Percentiles rank a stretch among this genome's conserved stretches.
phyloP scores from a whole-genome alignment of 1,284 basidiomycete species.

The Rhodotorula sp. region DNA sequence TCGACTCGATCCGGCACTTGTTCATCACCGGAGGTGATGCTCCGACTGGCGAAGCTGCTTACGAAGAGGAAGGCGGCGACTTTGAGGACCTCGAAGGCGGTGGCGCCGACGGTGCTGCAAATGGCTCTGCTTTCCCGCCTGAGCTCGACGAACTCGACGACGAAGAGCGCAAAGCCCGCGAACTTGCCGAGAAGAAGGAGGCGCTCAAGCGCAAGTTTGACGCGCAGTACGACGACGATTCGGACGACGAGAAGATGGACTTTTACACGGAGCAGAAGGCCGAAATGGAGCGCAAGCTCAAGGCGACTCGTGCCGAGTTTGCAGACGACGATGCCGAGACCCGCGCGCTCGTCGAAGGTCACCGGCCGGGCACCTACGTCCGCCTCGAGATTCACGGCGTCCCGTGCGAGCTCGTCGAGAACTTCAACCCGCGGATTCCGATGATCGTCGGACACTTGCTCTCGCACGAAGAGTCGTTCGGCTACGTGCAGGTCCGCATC shows the following conservation, averaged over 20 bases:
- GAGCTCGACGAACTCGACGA: conserved; percentile 30
- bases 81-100: conserved; percentile 56
- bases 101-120: conserved; percentile 43
- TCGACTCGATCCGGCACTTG: conserved; percentile 79
- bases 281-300: conserved; percentile 79
- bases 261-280: conserved; percentile 92
- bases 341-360: conserved; percentile 83
- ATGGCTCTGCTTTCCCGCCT: conserved; percentile 35
- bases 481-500: conserved; percentile 89
- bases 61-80: conserved; percentile 54
- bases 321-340: conserved; percentile 72
- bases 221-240: conserved; percentile 91
- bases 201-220: conserved; percentile 92
- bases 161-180: conserved; percentile 54
- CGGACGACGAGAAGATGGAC: conserved; percentile 64
- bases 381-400: conserved; percentile 82
- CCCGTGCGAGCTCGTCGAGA: conserved; percentile 86
- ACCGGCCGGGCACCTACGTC: conserved; percentile 87
- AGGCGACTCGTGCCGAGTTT: conserved; percentile 84
- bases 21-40: conserved; percentile 78
- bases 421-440: conserved; percentile 89
- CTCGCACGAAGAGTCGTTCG: conserved; percentile 84
- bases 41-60: conserved; percentile 47
- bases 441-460: conserved; percentile 92
- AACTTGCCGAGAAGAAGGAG: conserved; percentile 82